phyloP scores from a whole-genome alignment of 2,329 filamentous ascomycete species.

The Fusarium subglutinans region DNA sequence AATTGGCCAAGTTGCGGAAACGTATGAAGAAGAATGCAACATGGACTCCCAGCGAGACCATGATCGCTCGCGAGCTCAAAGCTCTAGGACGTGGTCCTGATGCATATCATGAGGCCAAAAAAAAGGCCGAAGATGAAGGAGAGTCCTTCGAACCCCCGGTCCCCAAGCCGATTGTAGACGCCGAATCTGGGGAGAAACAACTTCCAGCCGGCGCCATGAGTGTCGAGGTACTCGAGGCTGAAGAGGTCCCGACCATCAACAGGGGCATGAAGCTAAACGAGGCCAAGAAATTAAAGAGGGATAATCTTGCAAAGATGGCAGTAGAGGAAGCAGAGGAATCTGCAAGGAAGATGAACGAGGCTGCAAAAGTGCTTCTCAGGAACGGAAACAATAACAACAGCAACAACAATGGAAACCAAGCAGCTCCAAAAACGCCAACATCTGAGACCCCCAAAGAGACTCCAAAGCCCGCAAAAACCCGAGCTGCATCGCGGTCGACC shows the following conservation, averaged over 20 bases:
- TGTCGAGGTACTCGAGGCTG: constrained; percentile 63
- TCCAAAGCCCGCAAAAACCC: constrained; percentile 41
- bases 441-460: constrained; percentile 42
- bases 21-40: constrained; percentile 92
- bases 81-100: constrained; percentile 73
- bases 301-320: constrained; percentile 69
- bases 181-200: constrained; percentile 61
- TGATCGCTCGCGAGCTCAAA: constrained; percentile 83
- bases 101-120: constrained; percentile 68
- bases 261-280: constrained; percentile 82
- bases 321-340: constrained; percentile 70
- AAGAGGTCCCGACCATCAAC: constrained; percentile 73
- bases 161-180: constrained; percentile 53
- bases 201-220: constrained; percentile 69
- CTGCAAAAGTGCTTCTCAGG: constrained; percentile 57
- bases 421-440: constrained; percentile 39
- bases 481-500: constrained; percentile 47
- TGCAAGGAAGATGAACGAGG: constrained; percentile 61
- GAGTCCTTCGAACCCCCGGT: constrained; percentile 63
- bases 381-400: constrained; percentile 33
- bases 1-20: constrained; percentile 76
- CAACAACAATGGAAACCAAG: constrained; percentile 23
- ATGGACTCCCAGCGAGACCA: constrained; percentile 85
- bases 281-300: constrained; percentile 77
- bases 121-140: constrained; percentile 72